Evolutionary conservation across 257 asterid genomes (phyloP), one percentile per base, ranked within the genome.

Genomic region (Ophiorrhiza pumila): DNA sequence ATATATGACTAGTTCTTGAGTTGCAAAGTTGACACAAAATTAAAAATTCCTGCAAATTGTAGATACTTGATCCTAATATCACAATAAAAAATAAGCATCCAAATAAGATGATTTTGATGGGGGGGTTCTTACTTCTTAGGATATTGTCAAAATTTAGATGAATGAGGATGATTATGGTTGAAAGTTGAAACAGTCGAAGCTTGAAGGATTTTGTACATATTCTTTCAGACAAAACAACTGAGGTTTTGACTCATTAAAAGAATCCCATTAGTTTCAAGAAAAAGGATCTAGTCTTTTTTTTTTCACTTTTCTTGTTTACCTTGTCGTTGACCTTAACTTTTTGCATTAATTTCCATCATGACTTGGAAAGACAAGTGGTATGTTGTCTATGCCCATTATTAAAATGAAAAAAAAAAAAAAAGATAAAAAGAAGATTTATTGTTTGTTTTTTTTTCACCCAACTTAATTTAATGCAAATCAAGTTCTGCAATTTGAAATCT

Each of bases 281-380:
- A 57, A 57, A 0, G 37, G 7, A 8, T 55, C 7, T 68, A 20
- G 27, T 23, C 47, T 56, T 42, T 29, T 20, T 68, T 56, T 20
- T 55, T 7, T 47, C 52, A 11, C 49, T 60, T 52, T 43, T 61
- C n/a, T 37, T 37, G 3, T 37, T 7, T 20, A 46, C 52, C n/a
- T 53, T 60, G 20, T 70, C 67, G 50, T 53, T 76, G 80, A 76
- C 50, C 42, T 22, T 37, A 47, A 62, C 45, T 63, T 31, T 50
- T 49, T 37, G 31, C 35, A 11, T 15, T 29, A 29, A 8, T 27
- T 46, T 12, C 58, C 39, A 45, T 46, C 35, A 45, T 66, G 55
- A 27, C 71, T 18, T 45, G 58, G 42, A 66, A 62, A 62, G 68
- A 25, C 47, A 37, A 62, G 31, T 37, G 23, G 49, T 37, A 7